Evolutionary conservation across 148 eudicot genomes (phyloP), one percentile per base, ranked within the genome.

Genomic region (Oxyria digyna): DNA sequence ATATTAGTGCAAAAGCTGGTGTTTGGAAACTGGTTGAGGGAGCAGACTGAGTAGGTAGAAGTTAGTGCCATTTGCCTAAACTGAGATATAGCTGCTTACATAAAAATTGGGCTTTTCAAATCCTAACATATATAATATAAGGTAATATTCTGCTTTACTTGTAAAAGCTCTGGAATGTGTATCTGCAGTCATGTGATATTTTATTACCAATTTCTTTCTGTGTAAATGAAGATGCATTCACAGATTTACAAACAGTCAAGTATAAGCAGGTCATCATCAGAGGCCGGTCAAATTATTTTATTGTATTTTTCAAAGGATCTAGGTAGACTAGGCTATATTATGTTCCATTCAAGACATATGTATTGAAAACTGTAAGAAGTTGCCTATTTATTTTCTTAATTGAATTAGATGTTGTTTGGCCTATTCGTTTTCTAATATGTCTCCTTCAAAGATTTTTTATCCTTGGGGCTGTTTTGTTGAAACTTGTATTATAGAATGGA

Each of bases 181-280:
- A 24, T 23, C 15, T 54, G 15, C 23, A 54, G 31, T 24, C 8
- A 24, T 14, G 4, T 23, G 6, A 21, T 57, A 27, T 15, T 59
- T 29, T 23, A 3, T 27, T 12, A 20, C 6, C 37, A 59, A 29
- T 31, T 13, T 57, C 3, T 15, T 59, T 9, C 38, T 59, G 38
- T 13, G 15, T 27, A 38, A 27, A 27, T 59, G 57, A 4, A 50
- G 27, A 45, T 45, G 26, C 12, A 18, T 21, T 50, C 17, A 1
- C 38, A 59, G 21, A 18, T 27, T 59, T 59, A 3, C 5, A 27
- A 29, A 59, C 20, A 59, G 38, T 59, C 52, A 35, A 69, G 64
- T 78, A 63, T 66, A 32, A 75, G 78, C 67, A 87, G 95, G 69
- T 78, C 71, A 71, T n/a, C n/a, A n/a, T n/a, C n/a, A n/a, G n/a